Evolutionary conservation across 208 protist species (phyloP).

Genomic region (Trypanosomatidae sp.): DNA sequence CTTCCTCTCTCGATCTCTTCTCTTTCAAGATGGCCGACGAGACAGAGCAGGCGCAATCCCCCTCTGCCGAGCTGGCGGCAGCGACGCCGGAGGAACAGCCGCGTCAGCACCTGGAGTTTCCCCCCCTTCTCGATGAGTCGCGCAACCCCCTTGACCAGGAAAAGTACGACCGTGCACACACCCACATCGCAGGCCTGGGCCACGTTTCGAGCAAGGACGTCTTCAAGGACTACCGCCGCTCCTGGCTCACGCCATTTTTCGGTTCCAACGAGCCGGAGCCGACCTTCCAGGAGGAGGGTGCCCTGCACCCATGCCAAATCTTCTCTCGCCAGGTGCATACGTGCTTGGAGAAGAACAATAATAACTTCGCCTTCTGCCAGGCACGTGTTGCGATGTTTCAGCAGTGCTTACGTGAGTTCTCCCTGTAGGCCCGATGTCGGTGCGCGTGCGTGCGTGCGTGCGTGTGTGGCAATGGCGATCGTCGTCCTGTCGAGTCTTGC

Average conservation of each 20-base stretch:
- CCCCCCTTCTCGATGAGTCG: slow-evolving; percentile 8
- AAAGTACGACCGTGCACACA: slow-evolving; percentile 33
- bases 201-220: slow-evolving; percentile 26
- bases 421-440: neutral
- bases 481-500: too few species aligned
- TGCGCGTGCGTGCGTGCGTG: too few species aligned
- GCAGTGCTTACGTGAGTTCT: slow-evolving; percentile 74
- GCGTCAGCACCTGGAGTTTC: neutral
- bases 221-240: slow-evolving; percentile 54
- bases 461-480: neutral
- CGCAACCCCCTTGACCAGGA: slow-evolving; percentile 15
- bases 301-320: slow-evolving; percentile 54
- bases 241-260: slow-evolving; percentile 77
- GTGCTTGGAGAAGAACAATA: slow-evolving; percentile 59
- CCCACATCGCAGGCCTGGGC: slow-evolving; percentile 19
- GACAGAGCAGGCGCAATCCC: slow-evolving; percentile 7
- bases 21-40: slow-evolving; percentile 12
- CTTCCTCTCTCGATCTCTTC: neutral
- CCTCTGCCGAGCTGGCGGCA: neutral
- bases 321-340: slow-evolving; percentile 65
- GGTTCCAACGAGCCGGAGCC: slow-evolving; percentile 65
- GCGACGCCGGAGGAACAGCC: neutral
- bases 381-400: slow-evolving; percentile 60
- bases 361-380: slow-evolving; percentile 74
- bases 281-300: slow-evolving; percentile 19